Percentiles rank a stretch among this genome's conserved stretches.
phyloP scores from a whole-genome alignment of 257 asterid genomes.

The Petunia axillaris region DNA sequence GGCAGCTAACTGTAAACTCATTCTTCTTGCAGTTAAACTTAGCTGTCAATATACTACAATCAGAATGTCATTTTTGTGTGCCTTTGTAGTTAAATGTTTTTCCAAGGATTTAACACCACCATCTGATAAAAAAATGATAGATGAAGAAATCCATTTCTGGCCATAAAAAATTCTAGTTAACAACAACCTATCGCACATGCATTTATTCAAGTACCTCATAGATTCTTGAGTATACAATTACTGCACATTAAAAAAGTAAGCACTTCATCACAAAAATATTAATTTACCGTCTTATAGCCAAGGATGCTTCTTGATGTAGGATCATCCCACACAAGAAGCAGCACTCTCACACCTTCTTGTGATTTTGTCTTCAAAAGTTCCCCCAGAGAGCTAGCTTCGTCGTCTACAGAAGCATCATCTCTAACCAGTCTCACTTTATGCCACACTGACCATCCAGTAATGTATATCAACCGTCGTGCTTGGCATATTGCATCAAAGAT shows the following conservation, averaged over 20 bases:
- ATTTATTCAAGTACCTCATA: background rate
- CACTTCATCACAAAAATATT: background rate
- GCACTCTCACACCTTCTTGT: constrained; percentile 97
- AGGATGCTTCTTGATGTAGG: constrained; percentile 94
- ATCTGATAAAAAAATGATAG: background rate
- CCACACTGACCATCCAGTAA: constrained; percentile 99
- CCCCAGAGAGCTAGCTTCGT: constrained; percentile 64
- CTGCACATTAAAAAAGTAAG: background rate
- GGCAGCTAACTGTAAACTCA: background rate
- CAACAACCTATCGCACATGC: background rate
- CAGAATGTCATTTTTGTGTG: background rate
- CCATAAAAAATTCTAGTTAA: background rate
- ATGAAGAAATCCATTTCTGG: background rate
- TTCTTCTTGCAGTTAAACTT: background rate
- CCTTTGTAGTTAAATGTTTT: background rate
- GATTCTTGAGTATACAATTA: background rate
- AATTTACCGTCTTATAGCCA: constrained; percentile 84
- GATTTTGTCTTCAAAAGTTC: constrained; percentile 89
- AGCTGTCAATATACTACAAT: background rate
- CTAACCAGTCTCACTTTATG: constrained; percentile 86
- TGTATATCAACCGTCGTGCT: constrained; percentile 80
- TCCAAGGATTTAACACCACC: background rate
- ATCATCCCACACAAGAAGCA: constrained; percentile 97
- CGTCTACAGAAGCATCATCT: constrained; percentile 56
- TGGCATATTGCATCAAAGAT: constrained; percentile 81